Evolutionary conservation across 2,329 filamentous ascomycete species (phyloP), one percentile per base, ranked within the genome.

Genomic region (Nectriaceae sp.): DNA sequence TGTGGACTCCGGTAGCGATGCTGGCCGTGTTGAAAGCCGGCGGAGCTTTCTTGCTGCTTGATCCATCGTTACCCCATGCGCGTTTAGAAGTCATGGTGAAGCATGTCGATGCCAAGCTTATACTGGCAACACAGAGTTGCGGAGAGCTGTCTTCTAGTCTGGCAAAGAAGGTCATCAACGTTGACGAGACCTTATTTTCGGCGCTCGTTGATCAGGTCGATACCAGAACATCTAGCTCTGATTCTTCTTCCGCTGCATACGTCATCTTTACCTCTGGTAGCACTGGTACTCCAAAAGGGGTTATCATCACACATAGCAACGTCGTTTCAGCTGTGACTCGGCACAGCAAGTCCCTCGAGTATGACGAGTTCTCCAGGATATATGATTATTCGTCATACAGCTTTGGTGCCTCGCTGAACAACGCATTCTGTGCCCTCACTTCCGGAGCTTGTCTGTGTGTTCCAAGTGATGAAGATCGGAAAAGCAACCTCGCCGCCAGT

Each of bases 221-320:
- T n/a, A 16, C n/a, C 8, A 36, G 8, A 18, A 26, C 11, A 16
- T 37, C 33, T 48, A 49, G n/a, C 41, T n/a, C n/a, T n/a, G n/a
- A n/a, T n/a, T n/a, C n/a, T n/a, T n/a, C n/a, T n/a, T n/a, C n/a
- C n/a, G n/a, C n/a, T n/a, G n/a, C n/a, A n/a, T n/a, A n/a, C n/a
- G n/a, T 59, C 21, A 51, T 62, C 19, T 50, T 62, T 29, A 47
- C 55, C 5, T 47, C 61, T 2, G 50, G 54, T 5, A 47, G 38
- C 4, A 57, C 54, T 11, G 54, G 54, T 3, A 46, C 38, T 10
- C 54, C 54, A 2, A 57, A 57, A 35, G 54, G 50, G 3, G 42
- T 46, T 2, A 26, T 43, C 13, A 35, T 53, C 2, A 46, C 44
- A 2, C 53, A 54, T 26, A 31, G 54, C 0, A 47, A 44, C 39